Conservation (phyloP, 306 rosid genomes). For the Ziziphus jujuba region DNA sequence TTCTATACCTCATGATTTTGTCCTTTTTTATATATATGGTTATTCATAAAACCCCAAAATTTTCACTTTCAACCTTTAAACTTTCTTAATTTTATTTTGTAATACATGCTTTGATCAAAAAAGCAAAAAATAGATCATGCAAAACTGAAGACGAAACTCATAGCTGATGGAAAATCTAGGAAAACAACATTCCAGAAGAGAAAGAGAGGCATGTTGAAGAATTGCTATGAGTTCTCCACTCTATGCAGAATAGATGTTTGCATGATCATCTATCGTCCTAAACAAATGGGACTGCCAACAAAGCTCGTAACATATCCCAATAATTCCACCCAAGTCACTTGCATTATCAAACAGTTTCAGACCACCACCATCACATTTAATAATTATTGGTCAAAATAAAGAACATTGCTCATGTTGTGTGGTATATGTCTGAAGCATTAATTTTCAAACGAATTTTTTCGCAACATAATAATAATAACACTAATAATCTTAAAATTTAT, state of each 20-base stretch:
- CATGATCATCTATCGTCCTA: conserved; percentile 2
- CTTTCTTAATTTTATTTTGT: too few relatives aligned
- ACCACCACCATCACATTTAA: neutral
- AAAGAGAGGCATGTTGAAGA: conserved; percentile 27
- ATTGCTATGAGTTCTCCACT: conserved; percentile 25
- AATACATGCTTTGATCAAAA: too few relatives aligned
- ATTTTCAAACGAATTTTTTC: too few relatives aligned
- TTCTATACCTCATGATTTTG: too few relatives aligned
- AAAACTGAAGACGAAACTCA: conserved; percentile 28
- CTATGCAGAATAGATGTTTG: conserved; percentile 26
- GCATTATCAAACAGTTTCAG: neutral
- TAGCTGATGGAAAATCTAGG: conserved; percentile 21
- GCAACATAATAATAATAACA: too few relatives aligned
- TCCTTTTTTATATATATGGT: too few relatives aligned
- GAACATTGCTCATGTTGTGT: too few relatives aligned
- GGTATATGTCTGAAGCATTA: too few relatives aligned
- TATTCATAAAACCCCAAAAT: too few relatives aligned
- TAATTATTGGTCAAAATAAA: too few relatives aligned
- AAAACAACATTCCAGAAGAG: conserved; percentile 33
- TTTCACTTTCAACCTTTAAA: too few relatives aligned
- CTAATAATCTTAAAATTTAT: too few relatives aligned
- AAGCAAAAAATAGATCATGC: conserved; percentile 29
- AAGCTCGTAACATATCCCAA: conserved; percentile 1
- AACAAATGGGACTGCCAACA: neutral
- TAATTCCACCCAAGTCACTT: neutral